Conservation (phyloP, 2,329 filamentous ascomycete species). For the Claviceps sp. region DNA sequence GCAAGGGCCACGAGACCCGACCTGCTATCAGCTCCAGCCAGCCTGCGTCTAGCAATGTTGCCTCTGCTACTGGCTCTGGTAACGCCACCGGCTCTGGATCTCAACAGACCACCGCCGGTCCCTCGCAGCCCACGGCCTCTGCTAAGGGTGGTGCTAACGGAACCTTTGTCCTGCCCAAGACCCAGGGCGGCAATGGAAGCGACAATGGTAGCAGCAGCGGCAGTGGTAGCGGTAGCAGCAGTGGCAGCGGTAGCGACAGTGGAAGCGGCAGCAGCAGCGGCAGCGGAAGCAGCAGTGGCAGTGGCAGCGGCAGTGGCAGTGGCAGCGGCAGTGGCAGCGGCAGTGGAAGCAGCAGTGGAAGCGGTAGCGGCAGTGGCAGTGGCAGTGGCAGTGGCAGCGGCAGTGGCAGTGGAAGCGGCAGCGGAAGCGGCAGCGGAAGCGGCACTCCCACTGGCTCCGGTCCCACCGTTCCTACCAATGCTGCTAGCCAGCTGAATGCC, state of each 20-base stretch:
- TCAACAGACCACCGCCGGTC: background rate
- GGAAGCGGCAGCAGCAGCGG: no score
- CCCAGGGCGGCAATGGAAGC: no score
- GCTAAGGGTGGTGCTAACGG: no score
- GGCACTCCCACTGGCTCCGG: background rate
- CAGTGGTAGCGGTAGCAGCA: no score
- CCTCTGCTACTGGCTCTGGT: slow-evolving; percentile 2
- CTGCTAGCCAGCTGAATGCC: slow-evolving; percentile 16
- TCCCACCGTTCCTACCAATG: slow-evolving; percentile 3
- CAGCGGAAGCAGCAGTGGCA: no score
- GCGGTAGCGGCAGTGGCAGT: accelerated
- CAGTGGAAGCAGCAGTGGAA: no score
- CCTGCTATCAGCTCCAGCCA: background rate
- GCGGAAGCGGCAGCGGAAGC: background rate
- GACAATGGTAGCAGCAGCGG: no score
- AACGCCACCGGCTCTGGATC: background rate
- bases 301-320: no score
- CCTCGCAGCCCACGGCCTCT: no score
- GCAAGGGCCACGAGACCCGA: slow-evolving; percentile 21
- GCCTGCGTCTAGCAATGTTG: background rate
- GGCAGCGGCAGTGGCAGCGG: no score
- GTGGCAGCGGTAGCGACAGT: accelerated
- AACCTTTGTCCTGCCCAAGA: no score
- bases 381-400: accelerated
- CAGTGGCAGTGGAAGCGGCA: no score